Percentiles rank a stretch among this genome's conserved stretches.
Conservation (phyloP, 2,329 filamentous ascomycete genomes). For the Xylariaceae sp. region DNA sequence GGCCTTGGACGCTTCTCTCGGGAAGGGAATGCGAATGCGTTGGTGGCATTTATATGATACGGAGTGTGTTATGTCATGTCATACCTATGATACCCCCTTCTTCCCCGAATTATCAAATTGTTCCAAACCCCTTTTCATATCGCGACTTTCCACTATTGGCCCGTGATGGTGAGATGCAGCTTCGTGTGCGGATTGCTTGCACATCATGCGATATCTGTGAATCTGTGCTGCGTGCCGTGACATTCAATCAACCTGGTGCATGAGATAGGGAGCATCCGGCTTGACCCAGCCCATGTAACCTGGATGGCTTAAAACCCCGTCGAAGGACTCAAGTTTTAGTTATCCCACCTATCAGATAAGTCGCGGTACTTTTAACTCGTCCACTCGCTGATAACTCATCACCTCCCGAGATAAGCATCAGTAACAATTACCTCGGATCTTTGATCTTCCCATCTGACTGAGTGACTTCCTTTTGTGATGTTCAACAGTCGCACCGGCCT, state of each 20-base stretch:
- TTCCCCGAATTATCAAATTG: neutral
- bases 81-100: constrained; percentile 8
- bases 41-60: neutral
- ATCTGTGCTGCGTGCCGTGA: too few relatives aligned
- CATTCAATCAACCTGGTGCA: too few relatives aligned
- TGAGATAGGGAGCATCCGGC: too few relatives aligned
- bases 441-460: neutral
- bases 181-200: too few relatives aligned
- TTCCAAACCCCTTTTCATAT: neutral
- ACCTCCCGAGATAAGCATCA: neutral
- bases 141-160: too few relatives aligned
- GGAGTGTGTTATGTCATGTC: constrained; percentile 7
- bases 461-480: neutral
- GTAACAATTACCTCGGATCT: neutral
- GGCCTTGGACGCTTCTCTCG: neutral
- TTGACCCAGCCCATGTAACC: too few relatives aligned
- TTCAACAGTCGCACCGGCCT: constrained; percentile 3
- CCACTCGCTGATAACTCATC: neutral
- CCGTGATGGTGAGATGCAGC: too few relatives aligned
- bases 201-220: too few relatives aligned
- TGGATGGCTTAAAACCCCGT: too few relatives aligned
- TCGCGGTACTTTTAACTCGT: neutral
- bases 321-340: neutral
- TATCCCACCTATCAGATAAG: neutral
- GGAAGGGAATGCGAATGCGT: neutral